A percentile compares a stretch with the other conserved stretches of the same genome.
Conservation (phyloP, 1,284 basidiomycete genomes). For the Abortiporus biennis region DNA sequence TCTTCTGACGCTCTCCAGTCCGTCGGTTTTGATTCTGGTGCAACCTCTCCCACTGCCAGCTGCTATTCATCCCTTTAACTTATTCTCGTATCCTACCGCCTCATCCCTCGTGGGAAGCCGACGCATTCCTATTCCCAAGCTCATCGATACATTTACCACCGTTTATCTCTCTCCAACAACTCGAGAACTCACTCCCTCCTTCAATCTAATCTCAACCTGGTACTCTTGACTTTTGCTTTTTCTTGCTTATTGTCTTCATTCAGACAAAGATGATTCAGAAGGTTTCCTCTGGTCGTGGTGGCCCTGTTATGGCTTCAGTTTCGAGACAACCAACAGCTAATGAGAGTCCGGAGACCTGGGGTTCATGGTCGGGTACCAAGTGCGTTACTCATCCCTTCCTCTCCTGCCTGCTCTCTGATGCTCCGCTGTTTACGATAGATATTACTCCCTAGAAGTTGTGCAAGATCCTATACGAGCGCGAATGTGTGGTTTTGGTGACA, state of each 20-base stretch:
- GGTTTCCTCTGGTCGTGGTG: constrained; percentile 30
- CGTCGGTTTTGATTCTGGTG: background rate
- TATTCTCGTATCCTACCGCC: constrained; percentile 5
- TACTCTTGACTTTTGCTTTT: constrained; percentile 1
- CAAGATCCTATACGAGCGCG: constrained; percentile 85
- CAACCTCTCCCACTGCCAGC: background rate
- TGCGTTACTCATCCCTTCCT: constrained; percentile 23
- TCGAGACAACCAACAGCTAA: constrained; percentile 17
- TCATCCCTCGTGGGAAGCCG: constrained; percentile 15
- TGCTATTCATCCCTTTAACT: too few relatives aligned
- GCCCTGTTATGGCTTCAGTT: constrained; percentile 21
- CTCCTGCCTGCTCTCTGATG: background rate
- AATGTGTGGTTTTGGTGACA: constrained; percentile 94
- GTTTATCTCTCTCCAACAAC: constrained; percentile 10
- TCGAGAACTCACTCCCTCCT: constrained; percentile 9
- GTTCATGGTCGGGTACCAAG: constrained; percentile 50
- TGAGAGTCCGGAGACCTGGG: constrained; percentile 26
- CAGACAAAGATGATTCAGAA: constrained; percentile 55
- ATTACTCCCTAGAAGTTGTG: constrained; percentile 77
- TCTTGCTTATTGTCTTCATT: background rate
- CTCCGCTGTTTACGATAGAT: constrained; percentile 34
- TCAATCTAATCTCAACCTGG: background rate
- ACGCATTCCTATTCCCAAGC: constrained; percentile 17
- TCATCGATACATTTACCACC: constrained; percentile 16
- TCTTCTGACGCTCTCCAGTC: background rate